phyloP scores from a whole-genome alignment of 768 basidiomycete species.

The Tylopilus balloui region DNA sequence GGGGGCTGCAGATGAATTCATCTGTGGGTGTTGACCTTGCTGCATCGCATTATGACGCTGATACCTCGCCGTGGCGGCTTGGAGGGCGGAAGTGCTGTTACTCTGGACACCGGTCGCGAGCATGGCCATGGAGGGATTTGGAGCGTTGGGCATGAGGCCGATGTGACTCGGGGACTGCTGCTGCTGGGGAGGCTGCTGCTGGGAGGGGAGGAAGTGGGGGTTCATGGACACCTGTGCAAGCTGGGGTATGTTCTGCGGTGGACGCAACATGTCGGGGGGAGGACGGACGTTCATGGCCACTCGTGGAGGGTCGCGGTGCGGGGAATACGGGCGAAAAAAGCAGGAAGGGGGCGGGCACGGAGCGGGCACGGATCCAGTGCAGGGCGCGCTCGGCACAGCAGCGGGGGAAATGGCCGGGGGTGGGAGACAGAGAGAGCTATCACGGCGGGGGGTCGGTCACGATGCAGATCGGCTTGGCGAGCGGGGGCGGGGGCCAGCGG shows the following conservation, averaged over 20 bases:
- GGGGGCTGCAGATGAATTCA: conserved; percentile 27
- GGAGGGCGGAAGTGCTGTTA: conserved; percentile 20
- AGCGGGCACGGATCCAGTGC: background rate
- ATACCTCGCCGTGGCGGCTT: conserved; percentile 22
- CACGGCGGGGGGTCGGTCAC: conserved; percentile 9
- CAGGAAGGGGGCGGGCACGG: background rate
- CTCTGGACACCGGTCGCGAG: conserved; percentile 31
- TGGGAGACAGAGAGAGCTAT: conserved; percentile 4
- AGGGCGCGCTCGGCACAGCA: conserved; percentile 1
- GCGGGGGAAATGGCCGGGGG: conserved; percentile 3
- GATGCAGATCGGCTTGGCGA: conserved; percentile 17
- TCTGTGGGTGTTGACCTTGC: conserved; percentile 35
- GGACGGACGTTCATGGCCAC: conserved; percentile 47
- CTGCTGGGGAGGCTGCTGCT: conserved; percentile 34
- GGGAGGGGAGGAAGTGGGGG: conserved; percentile 36
- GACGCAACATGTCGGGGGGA: conserved; percentile 42
- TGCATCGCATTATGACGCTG: conserved; percentile 37
- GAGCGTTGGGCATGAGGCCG: conserved; percentile 33
- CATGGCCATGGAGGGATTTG: conserved; percentile 38
- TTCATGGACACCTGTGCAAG: conserved; percentile 36
- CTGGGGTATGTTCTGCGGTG: conserved; percentile 38
- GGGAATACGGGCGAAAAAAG: conserved; percentile 5
- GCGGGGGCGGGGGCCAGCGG: conserved; percentile 2
- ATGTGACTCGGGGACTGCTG: conserved; percentile 35
- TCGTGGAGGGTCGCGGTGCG: conserved; percentile 1